These are phyloP conservation scores for Arthrobotrys musiformis DNA, from an alignment of 2,329 filamentous ascomycete species.

Conservation along the genomic window DNA sequence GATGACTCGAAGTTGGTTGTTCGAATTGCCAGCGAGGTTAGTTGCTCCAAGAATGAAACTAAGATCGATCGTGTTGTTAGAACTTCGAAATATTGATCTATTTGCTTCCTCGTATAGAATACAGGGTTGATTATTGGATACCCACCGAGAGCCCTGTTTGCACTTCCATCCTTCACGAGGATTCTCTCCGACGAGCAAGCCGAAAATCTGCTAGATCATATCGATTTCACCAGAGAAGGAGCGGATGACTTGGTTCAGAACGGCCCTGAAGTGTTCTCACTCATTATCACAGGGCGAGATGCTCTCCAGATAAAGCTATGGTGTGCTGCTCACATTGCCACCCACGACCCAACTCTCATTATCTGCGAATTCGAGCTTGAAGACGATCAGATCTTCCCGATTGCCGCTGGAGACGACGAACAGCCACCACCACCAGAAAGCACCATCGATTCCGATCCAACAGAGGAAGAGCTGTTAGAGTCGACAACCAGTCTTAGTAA, in stretches of 20 bases:
- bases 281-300: slow-evolving; percentile 69
- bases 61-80: slow-evolving; percentile 60
- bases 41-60: slow-evolving; percentile 73
- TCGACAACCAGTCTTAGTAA: slow-evolving; percentile 80
- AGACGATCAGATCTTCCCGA: slow-evolving; percentile 75
- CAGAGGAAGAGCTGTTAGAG: slow-evolving; percentile 76
- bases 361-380: slow-evolving; percentile 91
- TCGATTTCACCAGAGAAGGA: slow-evolving; percentile 87
- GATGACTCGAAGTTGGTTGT: slow-evolving; percentile 63
- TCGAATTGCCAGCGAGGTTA: slow-evolving; percentile 59
- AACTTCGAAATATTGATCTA: background rate
- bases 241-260: slow-evolving; percentile 78
- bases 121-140: slow-evolving; percentile 79
- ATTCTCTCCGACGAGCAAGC: slow-evolving; percentile 84
- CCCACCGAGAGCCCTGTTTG: slow-evolving; percentile 79
- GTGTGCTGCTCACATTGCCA: slow-evolving; percentile 83
- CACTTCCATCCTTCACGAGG: slow-evolving; percentile 79
- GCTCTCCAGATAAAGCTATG: slow-evolving; percentile 73
- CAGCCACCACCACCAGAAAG: slow-evolving; percentile 74
- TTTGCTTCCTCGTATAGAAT: slow-evolving; percentile 68
- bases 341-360: slow-evolving; percentile 71
- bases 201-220: slow-evolving; percentile 83
- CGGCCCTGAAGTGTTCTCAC: slow-evolving; percentile 85
- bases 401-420: slow-evolving; percentile 72
- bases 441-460: slow-evolving; percentile 78